Conservation (phyloP, 2,329 filamentous ascomycete genomes). For the Phyllosticta capitalensis region DNA sequence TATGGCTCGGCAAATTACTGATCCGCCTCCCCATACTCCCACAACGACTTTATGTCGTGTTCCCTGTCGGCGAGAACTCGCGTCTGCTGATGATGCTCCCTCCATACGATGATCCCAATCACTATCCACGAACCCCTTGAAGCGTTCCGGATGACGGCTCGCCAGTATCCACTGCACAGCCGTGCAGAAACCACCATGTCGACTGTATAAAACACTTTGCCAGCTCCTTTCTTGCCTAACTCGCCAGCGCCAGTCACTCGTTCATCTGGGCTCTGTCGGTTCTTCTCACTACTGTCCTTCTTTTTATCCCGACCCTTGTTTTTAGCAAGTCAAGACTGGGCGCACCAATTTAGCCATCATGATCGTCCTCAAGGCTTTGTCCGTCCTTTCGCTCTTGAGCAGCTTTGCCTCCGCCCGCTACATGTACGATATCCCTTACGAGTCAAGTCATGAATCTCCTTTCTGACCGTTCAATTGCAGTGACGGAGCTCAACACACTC, state of each 20-base stretch:
- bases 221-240: constrained; percentile 5
- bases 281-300: constrained; percentile 3
- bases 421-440: constrained; percentile 13
- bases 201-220: constrained; percentile 1
- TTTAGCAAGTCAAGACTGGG: neutral
- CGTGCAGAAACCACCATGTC: neutral
- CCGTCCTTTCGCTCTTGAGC: constrained; percentile 12
- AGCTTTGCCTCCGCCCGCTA: constrained; percentile 12
- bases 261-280: neutral
- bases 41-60: neutral
- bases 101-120: constrained; percentile 8
- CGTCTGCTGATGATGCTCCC: neutral
- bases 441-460: neutral
- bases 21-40: neutral
- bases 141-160: neutral
- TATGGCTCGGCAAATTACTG: constrained; percentile 2
- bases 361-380: constrained; percentile 12
- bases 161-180: neutral
- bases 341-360: constrained; percentile 3
- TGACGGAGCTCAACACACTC: constrained; percentile 18
- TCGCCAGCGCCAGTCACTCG: constrained; percentile 6
- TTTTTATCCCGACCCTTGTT: neutral
- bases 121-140: neutral
- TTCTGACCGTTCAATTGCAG: constrained; percentile 11
- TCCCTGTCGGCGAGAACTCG: neutral